A percentile compares a stretch with the other conserved stretches of the same genome.
phyloP scores from a whole-genome alignment of 164 flowering plant species.

The Dillenia suffruticosa region DNA sequence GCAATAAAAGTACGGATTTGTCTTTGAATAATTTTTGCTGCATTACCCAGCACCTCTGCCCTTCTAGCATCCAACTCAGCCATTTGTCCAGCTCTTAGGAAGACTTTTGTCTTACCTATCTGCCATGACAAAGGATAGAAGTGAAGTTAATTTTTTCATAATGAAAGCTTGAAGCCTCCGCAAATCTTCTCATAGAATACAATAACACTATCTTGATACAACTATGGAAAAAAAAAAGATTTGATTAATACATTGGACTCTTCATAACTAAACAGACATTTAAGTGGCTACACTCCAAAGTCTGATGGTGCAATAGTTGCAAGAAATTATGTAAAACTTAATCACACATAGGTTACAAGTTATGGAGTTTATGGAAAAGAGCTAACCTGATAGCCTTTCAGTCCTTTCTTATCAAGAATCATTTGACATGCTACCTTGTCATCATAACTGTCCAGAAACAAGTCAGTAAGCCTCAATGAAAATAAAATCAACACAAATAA shows the following conservation, averaged over 20 bases:
- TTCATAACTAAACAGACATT: too few species aligned
- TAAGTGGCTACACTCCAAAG: too few species aligned
- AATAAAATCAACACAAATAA: background rate
- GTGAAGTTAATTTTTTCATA: background rate
- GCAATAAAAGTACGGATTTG: slow-evolving; percentile 86
- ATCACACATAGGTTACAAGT: too few species aligned
- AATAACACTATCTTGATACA: too few species aligned
- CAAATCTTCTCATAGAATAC: too few species aligned
- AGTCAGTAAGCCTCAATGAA: slow-evolving; percentile 2
- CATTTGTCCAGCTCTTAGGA: slow-evolving; percentile 99
- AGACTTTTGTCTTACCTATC: slow-evolving; percentile 95
- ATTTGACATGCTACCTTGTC: slow-evolving; percentile 87
- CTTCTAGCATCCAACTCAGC: slow-evolving; percentile 97
- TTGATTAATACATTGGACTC: too few species aligned
- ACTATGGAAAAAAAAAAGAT: too few species aligned
- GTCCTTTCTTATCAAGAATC: slow-evolving; percentile 81
- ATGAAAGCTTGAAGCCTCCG: too few species aligned
- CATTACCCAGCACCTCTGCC: slow-evolving; percentile 87
- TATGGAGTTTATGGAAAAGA: background rate
- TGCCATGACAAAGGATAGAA: slow-evolving; percentile 24
- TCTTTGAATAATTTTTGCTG: slow-evolving; percentile 88
- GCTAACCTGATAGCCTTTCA: slow-evolving; percentile 86
- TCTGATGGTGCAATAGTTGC: too few species aligned
- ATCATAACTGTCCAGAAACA: slow-evolving; percentile 53
- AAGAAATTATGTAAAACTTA: too few species aligned